A percentile compares a stretch with the other conserved stretches of the same genome.
These are phyloP conservation scores for Tothia fuscella DNA, from an alignment of 2,329 filamentous ascomycete species.

Conservation along the genomic window DNA sequence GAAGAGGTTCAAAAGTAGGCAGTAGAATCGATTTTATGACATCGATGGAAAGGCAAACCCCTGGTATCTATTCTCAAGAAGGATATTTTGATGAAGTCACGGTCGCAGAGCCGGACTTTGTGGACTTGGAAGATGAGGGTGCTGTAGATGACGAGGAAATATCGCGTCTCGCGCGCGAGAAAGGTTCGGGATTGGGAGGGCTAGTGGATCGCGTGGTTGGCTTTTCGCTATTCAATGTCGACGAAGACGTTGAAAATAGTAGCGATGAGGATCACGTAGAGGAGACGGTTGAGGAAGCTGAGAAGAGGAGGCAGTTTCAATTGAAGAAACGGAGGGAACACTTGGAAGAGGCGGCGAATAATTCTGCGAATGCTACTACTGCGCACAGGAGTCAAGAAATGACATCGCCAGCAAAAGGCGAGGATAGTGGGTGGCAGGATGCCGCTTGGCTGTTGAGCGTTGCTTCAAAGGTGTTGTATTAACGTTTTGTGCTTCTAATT, in stretches of 20 bases:
- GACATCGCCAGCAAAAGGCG: conserved; percentile 16
- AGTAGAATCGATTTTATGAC: conserved; percentile 10
- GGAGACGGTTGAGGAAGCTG: conserved; percentile 16
- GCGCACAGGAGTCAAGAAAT: conserved; percentile 14
- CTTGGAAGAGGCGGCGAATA: conserved; percentile 23
- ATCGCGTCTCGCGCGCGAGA: conserved; percentile 36
- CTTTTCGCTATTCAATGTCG: conserved; percentile 43
- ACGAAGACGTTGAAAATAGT: conserved; percentile 34
- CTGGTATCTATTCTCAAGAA: conserved; percentile 8
- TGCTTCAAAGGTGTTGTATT: conserved; percentile 31
- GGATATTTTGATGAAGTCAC: conserved; percentile 20
- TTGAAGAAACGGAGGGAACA: conserved; percentile 11
- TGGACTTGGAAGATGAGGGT: conserved; percentile 29
- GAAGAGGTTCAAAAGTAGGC: conserved; percentile 20
- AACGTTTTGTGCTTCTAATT: not conserved
- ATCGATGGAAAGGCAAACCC: conserved; percentile 1
- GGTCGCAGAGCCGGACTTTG: conserved; percentile 36
- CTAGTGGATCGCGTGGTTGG: conserved; percentile 48
- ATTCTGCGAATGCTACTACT: conserved; percentile 25
- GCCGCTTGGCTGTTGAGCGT: conserved; percentile 46
- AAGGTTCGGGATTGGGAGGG: conserved; percentile 41
- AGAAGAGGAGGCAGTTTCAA: conserved; percentile 19
- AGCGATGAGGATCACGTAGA: conserved; percentile 20
- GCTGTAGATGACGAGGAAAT: conserved; percentile 41
- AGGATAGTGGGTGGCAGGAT: conserved; percentile 43